Conservation (phyloP, 352 stramenopile genomes). For the Pythium vanterpoolii region DNA sequence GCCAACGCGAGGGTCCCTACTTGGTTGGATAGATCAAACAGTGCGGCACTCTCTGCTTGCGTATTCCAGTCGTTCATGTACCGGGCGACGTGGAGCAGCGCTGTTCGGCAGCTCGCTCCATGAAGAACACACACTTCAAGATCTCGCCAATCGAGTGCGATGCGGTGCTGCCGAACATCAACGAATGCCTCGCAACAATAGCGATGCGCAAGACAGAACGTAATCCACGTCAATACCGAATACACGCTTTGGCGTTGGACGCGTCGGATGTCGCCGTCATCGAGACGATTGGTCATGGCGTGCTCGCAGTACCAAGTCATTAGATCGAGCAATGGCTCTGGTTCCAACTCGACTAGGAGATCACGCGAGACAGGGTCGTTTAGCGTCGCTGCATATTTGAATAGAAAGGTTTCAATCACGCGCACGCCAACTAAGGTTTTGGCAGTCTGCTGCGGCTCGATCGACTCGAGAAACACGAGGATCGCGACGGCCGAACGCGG, state of each 20-base stretch:
- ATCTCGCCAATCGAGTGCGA: slow-evolving; percentile 12
- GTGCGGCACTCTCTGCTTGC: not conserved
- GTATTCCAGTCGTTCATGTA: slow-evolving; percentile 13
- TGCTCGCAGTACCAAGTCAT: slow-evolving; percentile 1
- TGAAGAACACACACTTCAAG: slow-evolving; percentile 13
- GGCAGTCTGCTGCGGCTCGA: not conserved
- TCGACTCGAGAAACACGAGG: not conserved
- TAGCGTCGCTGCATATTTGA: not conserved
- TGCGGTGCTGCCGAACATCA: not conserved
- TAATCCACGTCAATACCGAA: slow-evolving; percentile 4
- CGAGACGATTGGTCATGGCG: not conserved
- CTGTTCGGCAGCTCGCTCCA: not conserved
- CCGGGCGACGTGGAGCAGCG: not conserved
- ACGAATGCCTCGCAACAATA: not conserved
- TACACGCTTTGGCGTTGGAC: slow-evolving; percentile 15
- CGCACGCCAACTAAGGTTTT: not conserved
- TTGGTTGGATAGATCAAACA: slow-evolving; percentile 18
- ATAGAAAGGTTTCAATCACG: slow-evolving; percentile 9
- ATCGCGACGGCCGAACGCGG: slow-evolving; percentile 1
- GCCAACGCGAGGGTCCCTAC: slow-evolving; percentile 7
- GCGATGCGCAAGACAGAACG: slow-evolving; percentile 5
- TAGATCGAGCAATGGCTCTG: not conserved
- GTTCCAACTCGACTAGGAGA: not conserved
- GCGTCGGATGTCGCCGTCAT: slow-evolving; percentile 9
- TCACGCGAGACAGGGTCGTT: not conserved